Conservation (phyloP, 148 eudicot genomes). For the Cornus kousa region DNA sequence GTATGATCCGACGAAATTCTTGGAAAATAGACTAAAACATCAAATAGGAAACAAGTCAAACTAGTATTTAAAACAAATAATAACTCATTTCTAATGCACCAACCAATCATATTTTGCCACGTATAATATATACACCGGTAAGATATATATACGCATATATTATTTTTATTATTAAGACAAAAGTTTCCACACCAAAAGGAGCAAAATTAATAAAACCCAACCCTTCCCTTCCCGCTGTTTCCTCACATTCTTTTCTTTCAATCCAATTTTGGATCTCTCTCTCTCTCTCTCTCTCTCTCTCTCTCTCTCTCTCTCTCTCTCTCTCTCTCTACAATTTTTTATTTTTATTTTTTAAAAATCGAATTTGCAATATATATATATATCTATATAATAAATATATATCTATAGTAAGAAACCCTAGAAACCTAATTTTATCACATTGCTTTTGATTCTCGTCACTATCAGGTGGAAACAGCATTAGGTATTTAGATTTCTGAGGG, state of each 20-base stretch:
- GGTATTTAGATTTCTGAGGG: neutral
- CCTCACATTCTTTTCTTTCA: constrained; percentile 1
- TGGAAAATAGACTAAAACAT: no score
- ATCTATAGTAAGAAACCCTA: neutral
- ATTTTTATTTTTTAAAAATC: neutral
- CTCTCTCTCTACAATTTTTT: neutral
- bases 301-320: neutral
- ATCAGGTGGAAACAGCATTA: neutral
- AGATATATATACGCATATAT: neutral
- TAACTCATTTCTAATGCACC: no score
- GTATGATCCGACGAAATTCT: no score
- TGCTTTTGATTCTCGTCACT: neutral
- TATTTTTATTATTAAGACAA: neutral
- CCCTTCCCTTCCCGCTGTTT: constrained; percentile 16
- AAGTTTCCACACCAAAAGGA: neutral
- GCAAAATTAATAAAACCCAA: constrained; percentile 12
- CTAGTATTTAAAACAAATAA: no score
- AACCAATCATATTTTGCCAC: neutral
- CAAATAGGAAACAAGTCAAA: no score
- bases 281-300: neutral
- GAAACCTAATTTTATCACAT: neutral
- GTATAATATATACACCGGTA: neutral
- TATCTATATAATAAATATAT: neutral
- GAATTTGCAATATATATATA: neutral
- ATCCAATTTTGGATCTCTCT: neutral